Evolutionary conservation across 441 rosid species (phyloP).

Genomic region (Corymbia citriodora): DNA sequence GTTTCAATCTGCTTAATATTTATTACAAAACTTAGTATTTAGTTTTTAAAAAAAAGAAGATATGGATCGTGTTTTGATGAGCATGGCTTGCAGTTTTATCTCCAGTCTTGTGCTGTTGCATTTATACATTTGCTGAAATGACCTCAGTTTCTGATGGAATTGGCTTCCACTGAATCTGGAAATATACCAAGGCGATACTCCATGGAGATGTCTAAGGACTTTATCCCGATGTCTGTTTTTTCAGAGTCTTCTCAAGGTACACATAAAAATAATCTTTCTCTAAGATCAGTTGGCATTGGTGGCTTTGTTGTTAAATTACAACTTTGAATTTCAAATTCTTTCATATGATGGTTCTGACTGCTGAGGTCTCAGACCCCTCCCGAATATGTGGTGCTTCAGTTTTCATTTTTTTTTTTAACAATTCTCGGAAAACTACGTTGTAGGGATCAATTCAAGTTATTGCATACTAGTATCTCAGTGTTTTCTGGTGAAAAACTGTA

Average conservation of each 20-base stretch:
- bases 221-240: constrained; percentile 46
- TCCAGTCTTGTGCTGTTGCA: not conserved
- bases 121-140: not conserved
- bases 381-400: not conserved
- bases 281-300: not conserved
- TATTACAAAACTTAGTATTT: not conserved
- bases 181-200: constrained; percentile 21
- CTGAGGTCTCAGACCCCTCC: not conserved
- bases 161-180: constrained; percentile 10
- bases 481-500: not conserved
- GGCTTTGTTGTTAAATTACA: not conserved
- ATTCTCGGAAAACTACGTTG: not conserved
- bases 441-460: not conserved
- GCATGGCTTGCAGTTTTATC: not conserved
- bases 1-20: not conserved
- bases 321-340: not conserved
- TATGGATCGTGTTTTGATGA: not conserved
- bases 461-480: not conserved
- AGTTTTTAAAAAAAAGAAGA: not conserved
- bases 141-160: constrained; percentile 7
- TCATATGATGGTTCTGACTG: not conserved
- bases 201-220: constrained; percentile 52
- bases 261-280: not conserved
- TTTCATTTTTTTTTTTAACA: not conserved
- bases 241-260: constrained; percentile 42